Evolutionary conservation across 495 filamentous ascomycete genomes (phyloP).

Genomic region (Xylaria intraflava): DNA sequence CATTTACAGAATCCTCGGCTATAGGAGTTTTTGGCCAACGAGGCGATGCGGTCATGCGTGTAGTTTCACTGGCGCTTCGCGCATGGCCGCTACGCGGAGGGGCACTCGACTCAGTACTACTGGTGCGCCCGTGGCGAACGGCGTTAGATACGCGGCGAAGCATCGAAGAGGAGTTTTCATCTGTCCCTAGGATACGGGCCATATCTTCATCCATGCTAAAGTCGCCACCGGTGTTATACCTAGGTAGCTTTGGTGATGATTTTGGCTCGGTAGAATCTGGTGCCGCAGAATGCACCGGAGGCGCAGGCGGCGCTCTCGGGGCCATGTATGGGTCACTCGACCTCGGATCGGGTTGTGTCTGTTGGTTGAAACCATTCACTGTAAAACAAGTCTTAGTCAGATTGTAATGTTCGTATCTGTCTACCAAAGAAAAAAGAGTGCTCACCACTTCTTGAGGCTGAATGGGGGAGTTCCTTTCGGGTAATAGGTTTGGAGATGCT

Average conservation of each 20-base stretch:
- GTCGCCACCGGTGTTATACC: conserved; percentile 67
- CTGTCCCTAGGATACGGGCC: conserved; percentile 65
- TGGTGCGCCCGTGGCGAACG: conserved; percentile 87
- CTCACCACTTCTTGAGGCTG: conserved; percentile 33
- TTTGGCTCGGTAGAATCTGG: conserved; percentile 57
- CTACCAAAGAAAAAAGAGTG: neutral
- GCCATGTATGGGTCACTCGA: conserved; percentile 54
- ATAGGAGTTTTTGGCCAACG: conserved; percentile 69
- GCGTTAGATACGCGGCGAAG: conserved; percentile 85
- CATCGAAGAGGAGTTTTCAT: conserved; percentile 66
- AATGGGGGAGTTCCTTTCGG: conserved; percentile 42
- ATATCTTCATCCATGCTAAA: conserved; percentile 90
- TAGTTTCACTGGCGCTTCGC: conserved; percentile 52
- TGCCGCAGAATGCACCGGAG: conserved; percentile 44
- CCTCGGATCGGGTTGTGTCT: conserved; percentile 35
- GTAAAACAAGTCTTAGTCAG: conserved; percentile 6
- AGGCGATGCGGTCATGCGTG: conserved; percentile 47
- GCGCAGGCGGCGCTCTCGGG: conserved; percentile 54
- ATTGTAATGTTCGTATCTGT: neutral
- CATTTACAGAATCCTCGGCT: conserved; percentile 53
- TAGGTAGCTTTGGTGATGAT: conserved; percentile 63
- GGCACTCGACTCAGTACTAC: conserved; percentile 55
- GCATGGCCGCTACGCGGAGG: conserved; percentile 37
- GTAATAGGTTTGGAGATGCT: conserved; percentile 37
- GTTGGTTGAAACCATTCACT: conserved; percentile 34